Evolutionary conservation across 73 alveolate species (phyloP).

Genomic region (Urostyla sp.): DNA sequence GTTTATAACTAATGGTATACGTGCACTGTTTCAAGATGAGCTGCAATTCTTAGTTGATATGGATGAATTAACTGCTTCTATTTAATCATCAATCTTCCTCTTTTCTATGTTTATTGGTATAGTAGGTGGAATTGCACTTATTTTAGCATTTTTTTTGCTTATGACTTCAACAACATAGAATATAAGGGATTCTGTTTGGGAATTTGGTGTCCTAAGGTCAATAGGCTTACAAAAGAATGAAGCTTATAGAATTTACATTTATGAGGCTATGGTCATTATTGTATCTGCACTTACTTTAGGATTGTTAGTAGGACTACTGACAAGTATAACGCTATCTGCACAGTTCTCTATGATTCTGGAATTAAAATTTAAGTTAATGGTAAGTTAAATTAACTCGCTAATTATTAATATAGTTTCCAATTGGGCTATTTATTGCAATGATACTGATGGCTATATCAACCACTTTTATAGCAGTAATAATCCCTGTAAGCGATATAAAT

Average conservation of each 20-base stretch:
- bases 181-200: conserved; percentile 95
- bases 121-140: conserved; percentile 89
- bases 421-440: conserved; percentile 79
- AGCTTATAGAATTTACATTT: conserved; percentile 86
- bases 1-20: conserved; percentile 80
- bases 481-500: conserved; percentile 91
- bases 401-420: conserved; percentile 72
- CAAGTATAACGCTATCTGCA: conserved; percentile 83
- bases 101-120: conserved; percentile 82
- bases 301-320: conserved; percentile 85
- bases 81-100: conserved; percentile 75
- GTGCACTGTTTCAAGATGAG: conserved; percentile 83
- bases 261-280: conserved; percentile 88
- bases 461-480: conserved; percentile 85
- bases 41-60: conserved; percentile 74
- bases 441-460: conserved; percentile 78
- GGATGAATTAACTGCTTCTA: conserved; percentile 71
- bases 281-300: conserved; percentile 89
- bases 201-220: conserved; percentile 96
- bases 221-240: conserved; percentile 87
- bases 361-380: conserved; percentile 84
- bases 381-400: neutral
- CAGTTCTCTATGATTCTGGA: conserved; percentile 90
- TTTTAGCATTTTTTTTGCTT: conserved; percentile 88
- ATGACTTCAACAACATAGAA: conserved; percentile 87